Base-by-base conservation (phyloP, 2,329 filamentous ascomycete species). In the Leptosphaerulina australis region DNA sequence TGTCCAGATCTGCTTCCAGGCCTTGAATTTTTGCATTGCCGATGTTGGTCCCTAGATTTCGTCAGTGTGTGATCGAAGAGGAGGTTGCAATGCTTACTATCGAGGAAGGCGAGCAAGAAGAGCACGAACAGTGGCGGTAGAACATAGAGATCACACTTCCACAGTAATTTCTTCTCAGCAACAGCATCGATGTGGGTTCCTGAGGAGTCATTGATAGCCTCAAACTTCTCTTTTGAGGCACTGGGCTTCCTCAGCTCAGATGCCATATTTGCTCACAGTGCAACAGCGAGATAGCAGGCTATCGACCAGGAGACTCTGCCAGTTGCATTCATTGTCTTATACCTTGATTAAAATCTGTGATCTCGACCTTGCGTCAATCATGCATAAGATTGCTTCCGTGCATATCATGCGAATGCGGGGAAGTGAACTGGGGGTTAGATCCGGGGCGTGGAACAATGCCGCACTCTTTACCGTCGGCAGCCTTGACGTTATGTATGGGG, bases 91-190 rank as follows among this genome's bases (percentile, higher is more conserved):
- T 12, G 73, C 14, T 66, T 73, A n/a, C 67, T 43, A 45, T 69
- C 67, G 4, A 71, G 56, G 49, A 69, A 69, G 1, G 68, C 64
- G 1, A 70, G 49, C 4, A 71, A 51, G 28, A 70, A 71, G 1
- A 82, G 62, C 4, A 79, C 45, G 46, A 72, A 76, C 8, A 82
- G 63, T 12, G 78, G 74, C 0, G 80, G 79, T 5, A 82, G 63
- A 20, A 82, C 70, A 35, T 75, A 71, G 11, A 79, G 50, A 54
- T 81, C 79, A 39, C 74, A 71, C 65, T 81, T 82, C 35, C 75
- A 65, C 6, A 81, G 56, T 11, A 81, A 62, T 48, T 72, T 76
- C 60, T 74, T 77, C 53, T 81, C 78, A 8, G 72, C 72, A 2
- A 60, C 46, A 4, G 66, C 63, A 47, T 76, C 72, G 36, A 69